Evolutionary conservation across 2,329 filamentous ascomycete genomes (phyloP), one percentile per base, ranked within the genome.

Genomic region (Beauveria pseudobassiana): DNA sequence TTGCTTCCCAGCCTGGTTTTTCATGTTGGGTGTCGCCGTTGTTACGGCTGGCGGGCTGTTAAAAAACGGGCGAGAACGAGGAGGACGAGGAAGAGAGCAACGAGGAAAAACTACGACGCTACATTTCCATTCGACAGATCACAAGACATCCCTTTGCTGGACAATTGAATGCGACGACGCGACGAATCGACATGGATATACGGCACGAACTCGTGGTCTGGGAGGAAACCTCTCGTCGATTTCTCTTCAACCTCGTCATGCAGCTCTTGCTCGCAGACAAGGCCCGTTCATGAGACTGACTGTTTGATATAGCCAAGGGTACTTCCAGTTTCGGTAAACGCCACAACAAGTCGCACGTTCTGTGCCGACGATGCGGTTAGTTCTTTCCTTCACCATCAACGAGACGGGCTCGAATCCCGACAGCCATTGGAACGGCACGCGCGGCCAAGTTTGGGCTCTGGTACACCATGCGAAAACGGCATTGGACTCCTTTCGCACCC

Each of bases 291-390:
- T 43, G 45, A 53, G 57, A 64, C 68, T 66, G 62, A 65, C 64
- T 51, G 62, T 54, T 62, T 63, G 65, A 67, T 74, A 71, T 69
- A 82, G 80, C 80, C 71, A 82, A 82, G 80, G 80, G 80, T 78
- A 82, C 80, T 71, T 81, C 79, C 73, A 81, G 79, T 74, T 81
- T 81, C 73, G 79, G 79, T 76, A 81, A 81, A 76, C 78, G 91
- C 87, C 91, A 96, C 86, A 96, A 93, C 87, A 96, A 96, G 88
- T 91, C 92, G 85, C 93, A 97, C 88, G 92, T 89, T 79, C 84
- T 97, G 81, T 97, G 93, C 90, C 89, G 93, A 87, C 93, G 93
- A 83, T 97, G 92, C 87, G 93, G 91, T 95, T 82, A 86, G 90
- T 91, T 59, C 65, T 60, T 49, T 28, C 53, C 48, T 53, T 12